Evolutionary conservation across 2,329 filamentous ascomycete species (phyloP), one percentile per base, ranked within the genome.

Genomic region (Sclerotinia subarctica): DNA sequence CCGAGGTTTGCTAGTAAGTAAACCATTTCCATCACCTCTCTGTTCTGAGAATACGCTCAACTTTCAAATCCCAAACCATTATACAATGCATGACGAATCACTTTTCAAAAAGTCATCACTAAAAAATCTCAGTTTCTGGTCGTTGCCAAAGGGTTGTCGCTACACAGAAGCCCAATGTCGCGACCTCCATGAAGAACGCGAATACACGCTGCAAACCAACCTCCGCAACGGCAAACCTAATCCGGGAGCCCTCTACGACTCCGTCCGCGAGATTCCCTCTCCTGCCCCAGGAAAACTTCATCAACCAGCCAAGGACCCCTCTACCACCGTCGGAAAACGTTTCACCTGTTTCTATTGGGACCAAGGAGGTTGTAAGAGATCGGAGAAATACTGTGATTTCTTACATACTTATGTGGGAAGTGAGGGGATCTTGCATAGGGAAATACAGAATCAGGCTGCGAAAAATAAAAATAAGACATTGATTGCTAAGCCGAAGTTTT

Each of bases 111-210:
- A 54, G 52, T 26, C 19, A 32, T 17, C 35, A n/a, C 65, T 68
- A 44, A 65, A 21, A 19, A 5, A 52, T 46, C 19, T n/a, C 26
- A 72, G 73, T 64, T 71, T 66, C 26, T 73, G 72, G 66, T 70
- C 69, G 1, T 56, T 64, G 5, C 68, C 68, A 35, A 71, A 70
- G 53, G 62, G 52, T 3, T 76, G 74, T 44, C 73, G 73, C n/a
- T 76, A 73, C 68, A 71, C 67, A 0, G 71, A 70, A 24, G 72
- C 72, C 60, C 72, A 75, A 69, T 76, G 74, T 56, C 69, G 72
- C 2, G 69, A 75, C 52, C 66, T 75, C 3, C 73, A 75, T 56
- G 69, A 64, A n/a, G 46, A 64, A 8, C 58, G 58, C 24, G 59
- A 64, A 10, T 17, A 49, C 66, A 63, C 64, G 47, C 19, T 64